phyloP scores from a whole-genome alignment of 805 yeast genomes.

The Candida maesae region DNA sequence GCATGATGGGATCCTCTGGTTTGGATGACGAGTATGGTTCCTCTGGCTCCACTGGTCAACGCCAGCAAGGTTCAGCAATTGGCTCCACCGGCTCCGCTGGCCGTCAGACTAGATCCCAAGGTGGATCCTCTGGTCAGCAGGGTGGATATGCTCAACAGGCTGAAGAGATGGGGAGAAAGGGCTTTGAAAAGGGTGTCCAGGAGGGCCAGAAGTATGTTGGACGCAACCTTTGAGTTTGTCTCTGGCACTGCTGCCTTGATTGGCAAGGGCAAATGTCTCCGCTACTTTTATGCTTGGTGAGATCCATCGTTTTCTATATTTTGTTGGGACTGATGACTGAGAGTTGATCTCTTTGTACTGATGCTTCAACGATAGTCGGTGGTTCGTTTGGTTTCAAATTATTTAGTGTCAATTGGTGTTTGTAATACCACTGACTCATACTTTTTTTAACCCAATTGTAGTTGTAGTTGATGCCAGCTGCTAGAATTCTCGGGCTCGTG shows the following conservation, averaged over 20 bases:
- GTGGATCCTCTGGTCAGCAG: conserved; percentile 7
- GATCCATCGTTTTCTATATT: not conserved
- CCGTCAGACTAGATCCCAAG: conserved; percentile 28
- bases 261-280: no score
- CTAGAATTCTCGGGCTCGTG: no score
- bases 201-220: conserved; percentile 26
- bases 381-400: not conserved
- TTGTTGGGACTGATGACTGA: no score
- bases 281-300: no score
- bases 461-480: no score
- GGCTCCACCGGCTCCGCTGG: conserved; percentile 10
- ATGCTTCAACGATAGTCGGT: not conserved
- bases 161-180: conserved; percentile 23
- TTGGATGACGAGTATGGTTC: conserved; percentile 7
- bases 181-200: conserved; percentile 20
- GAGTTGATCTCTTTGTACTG: not conserved
- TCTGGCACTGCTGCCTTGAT: no score
- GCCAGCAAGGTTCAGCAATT: no score
- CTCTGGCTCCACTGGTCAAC: no score
- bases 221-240: conserved; percentile 24
- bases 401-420: not conserved
- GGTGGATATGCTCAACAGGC: conserved; percentile 16
- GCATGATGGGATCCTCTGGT: conserved; percentile 10
- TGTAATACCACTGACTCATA: not conserved
- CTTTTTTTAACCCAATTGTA: not conserved